These are phyloP conservation scores for Tricholoma matsutake DNA, from an alignment of 768 basidiomycete species.

Conservation along the genomic window DNA sequence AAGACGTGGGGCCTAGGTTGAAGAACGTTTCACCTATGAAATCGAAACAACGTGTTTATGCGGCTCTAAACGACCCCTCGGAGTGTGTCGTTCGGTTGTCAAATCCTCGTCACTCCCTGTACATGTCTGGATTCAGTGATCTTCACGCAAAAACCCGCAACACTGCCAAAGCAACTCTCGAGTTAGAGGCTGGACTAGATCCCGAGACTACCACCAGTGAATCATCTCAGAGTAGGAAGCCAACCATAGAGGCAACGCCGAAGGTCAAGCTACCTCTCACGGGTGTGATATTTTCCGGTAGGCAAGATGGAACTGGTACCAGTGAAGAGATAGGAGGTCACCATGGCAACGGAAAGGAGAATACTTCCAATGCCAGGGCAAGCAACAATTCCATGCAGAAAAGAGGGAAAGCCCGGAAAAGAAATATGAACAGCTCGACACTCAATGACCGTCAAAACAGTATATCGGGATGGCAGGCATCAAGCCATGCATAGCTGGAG, in stretches of 20 bases:
- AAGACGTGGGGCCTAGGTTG: neutral
- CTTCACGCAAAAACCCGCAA: neutral
- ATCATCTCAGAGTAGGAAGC: neutral
- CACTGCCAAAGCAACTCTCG: neutral
- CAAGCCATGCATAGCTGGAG: neutral
- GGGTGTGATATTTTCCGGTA: no score
- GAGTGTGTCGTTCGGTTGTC: neutral
- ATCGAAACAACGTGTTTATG: neutral
- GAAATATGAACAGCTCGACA: neutral
- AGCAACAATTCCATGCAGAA: neutral
- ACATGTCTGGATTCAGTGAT: neutral
- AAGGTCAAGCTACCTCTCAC: neutral
- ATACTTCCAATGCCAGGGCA: neutral
- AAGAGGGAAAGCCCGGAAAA: neutral
- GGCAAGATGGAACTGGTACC: neutral
- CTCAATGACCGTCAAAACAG: neutral
- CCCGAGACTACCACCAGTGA: neutral
- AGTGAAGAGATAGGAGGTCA: neutral
- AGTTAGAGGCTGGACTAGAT: neutral
- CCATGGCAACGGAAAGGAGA: neutral
- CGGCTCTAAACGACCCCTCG: neutral
- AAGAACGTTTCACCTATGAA: neutral
- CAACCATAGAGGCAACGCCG: neutral
- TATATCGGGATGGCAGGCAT: neutral
- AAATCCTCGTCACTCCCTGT: neutral